Conservation (phyloP, 1,139 yeast genomes). For the Lodderomyces oxycetoniae region DNA sequence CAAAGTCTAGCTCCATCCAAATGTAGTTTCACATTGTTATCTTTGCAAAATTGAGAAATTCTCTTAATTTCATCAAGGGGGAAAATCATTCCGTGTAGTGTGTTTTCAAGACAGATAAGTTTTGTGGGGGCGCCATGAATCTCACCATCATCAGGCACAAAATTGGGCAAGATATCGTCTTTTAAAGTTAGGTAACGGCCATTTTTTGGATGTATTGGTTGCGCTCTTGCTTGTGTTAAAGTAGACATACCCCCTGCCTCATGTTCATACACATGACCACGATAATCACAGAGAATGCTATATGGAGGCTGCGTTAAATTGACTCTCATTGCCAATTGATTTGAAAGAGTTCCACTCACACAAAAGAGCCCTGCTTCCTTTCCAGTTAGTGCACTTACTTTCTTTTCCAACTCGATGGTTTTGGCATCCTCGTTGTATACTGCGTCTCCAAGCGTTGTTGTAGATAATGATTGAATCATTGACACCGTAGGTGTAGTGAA, state of each 20-base stretch:
- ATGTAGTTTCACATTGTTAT: constrained; percentile 33
- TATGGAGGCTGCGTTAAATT: constrained; percentile 45
- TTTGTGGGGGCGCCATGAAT: constrained; percentile 47
- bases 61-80: constrained; percentile 40
- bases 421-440: constrained; percentile 41
- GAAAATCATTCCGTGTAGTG: constrained; percentile 41
- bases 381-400: constrained; percentile 35
- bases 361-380: constrained; percentile 42
- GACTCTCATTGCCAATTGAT: constrained; percentile 40
- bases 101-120: constrained; percentile 42
- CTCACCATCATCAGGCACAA: constrained; percentile 46
- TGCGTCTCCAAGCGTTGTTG: constrained; percentile 37
- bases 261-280: constrained; percentile 37
- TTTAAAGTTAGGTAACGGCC: constrained; percentile 37
- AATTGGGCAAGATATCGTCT: constrained; percentile 34
- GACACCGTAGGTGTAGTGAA: constrained; percentile 42
- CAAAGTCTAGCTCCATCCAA: constrained; percentile 47
- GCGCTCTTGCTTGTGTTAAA: constrained; percentile 44
- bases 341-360: constrained; percentile 45
- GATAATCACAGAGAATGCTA: constrained; percentile 36
- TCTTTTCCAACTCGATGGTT: constrained; percentile 31
- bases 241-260: constrained; percentile 48
- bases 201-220: constrained; percentile 36
- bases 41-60: constrained; percentile 34
- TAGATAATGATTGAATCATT: constrained; percentile 30